These are phyloP conservation scores for Chamaecrista fasciculata DNA, from an alignment of 306 rosid genomes.

Conservation along the genomic window DNA sequence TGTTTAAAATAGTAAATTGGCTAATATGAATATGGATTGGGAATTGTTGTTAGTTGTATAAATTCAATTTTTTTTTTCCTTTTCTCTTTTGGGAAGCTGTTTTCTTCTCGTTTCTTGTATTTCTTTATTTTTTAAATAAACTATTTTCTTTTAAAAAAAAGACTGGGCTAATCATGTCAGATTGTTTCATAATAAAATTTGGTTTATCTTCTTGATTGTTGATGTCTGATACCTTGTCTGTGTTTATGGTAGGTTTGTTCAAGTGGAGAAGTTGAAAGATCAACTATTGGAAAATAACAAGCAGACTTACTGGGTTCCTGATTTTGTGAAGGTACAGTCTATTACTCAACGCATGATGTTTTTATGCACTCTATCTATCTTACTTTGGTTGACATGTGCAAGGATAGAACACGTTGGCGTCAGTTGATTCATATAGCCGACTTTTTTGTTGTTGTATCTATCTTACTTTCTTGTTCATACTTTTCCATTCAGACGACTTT, in stretches of 20 bases:
- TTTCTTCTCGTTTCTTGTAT: not conserved
- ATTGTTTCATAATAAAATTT: not conserved
- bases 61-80: not conserved
- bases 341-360: not conserved
- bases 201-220: not conserved
- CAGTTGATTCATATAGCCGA: too few species aligned
- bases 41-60: not conserved
- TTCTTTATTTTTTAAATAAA: not conserved
- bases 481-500: not conserved
- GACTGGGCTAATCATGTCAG: not conserved
- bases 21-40: not conserved
- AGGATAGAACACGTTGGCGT: too few species aligned
- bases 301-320: constrained; percentile 96
- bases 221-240: not conserved
- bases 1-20: not conserved
- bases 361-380: not conserved
- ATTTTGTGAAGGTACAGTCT: constrained; percentile 86
- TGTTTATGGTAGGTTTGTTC: constrained; percentile 68
- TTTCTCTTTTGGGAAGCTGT: not conserved
- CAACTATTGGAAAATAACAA: constrained; percentile 79
- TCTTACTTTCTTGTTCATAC: not conserved
- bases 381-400: too few species aligned
- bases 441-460: too few species aligned
- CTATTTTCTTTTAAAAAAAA: not conserved
- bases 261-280: constrained; percentile 79